Evolutionary conservation across 257 asterid species (phyloP), one percentile per base, ranked within the genome.

Genomic region (Solanum arcanum): DNA sequence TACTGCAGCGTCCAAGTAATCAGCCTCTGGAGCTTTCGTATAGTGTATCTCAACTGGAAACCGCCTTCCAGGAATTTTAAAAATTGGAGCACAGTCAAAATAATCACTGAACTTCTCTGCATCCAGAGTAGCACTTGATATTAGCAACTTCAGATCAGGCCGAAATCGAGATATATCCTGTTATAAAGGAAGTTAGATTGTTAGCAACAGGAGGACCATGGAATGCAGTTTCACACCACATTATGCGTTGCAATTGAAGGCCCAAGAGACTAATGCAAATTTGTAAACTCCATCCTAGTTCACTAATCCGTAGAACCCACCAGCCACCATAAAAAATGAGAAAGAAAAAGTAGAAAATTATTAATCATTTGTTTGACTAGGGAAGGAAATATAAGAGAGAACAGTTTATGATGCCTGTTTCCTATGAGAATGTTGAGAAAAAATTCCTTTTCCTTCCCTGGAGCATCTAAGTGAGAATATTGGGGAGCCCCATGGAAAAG

Each of bases 21-120:
- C 99, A 44, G 99, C 99, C 92, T 96, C 99, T 5, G 99, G 99
- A 86, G 98, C 98, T 88, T 93, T 96, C 1, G 99, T 96, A 83
- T 94, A 95, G 89, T 95, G 95, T 89, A 96, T 94, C 66, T 95
- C 98, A 87, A 95, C 98, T 21, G 98, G 99, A 91, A 88, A 95
- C 88, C 99, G 93, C 90, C 99, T 92, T 87, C 99, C 99, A 37
- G 98, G 99, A 88, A 96, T 95, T 88, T 94, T 94, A 83, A 89
- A 91, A 75, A 91, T 91, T 15, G 93, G 93, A 25, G 93, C 93
- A 64, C 89, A 89, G 90, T 91, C 93, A 70, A 91, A 89, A 82
- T 88, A 91, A 87, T 91, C 93, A 83, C 93, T 91, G 39, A 91
- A 91, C 88, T 96, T 95, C 90, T 94, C 97, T 3, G 99, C 98